Percentiles rank a stretch among this genome's conserved stretches.
These are phyloP conservation scores for Chaetomium sp. DNA, from an alignment of 2,329 filamentous ascomycete species.

Conservation along the genomic window DNA sequence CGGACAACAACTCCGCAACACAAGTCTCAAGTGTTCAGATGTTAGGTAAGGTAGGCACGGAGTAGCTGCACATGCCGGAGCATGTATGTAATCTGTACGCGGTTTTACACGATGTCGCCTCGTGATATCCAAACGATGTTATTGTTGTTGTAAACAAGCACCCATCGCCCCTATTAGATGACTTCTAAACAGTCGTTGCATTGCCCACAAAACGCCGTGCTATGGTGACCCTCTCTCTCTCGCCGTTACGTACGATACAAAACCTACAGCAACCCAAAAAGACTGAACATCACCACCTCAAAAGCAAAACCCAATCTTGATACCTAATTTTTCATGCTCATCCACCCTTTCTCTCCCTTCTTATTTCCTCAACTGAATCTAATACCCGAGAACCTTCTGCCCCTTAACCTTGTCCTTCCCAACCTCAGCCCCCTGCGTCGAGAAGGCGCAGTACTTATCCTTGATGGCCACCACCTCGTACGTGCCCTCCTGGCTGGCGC, in stretches of 20 bases:
- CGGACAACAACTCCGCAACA: not conserved
- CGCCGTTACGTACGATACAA: slow-evolving; percentile 13
- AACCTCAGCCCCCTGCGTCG: slow-evolving; percentile 54
- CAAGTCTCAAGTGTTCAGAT: not conserved
- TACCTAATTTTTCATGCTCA: not conserved
- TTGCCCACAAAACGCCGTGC: slow-evolving; percentile 25
- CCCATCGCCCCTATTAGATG: not conserved
- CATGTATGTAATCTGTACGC: too few species aligned
- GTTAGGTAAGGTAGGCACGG: not conserved
- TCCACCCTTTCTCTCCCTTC: not conserved
- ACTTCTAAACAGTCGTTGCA: not conserved
- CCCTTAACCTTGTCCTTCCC: slow-evolving; percentile 23
- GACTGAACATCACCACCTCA: not conserved
- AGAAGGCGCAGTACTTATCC: slow-evolving; percentile 88
- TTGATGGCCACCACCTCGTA: slow-evolving; percentile 98
- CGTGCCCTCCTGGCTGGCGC: slow-evolving; percentile 89
- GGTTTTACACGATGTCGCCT: not conserved
- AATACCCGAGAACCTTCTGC: slow-evolving; percentile 32
- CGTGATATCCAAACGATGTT: not conserved
- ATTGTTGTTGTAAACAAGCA: not conserved
- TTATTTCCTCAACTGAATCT: not conserved
- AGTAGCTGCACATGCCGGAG: too few species aligned
- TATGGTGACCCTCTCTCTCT: slow-evolving; percentile 14
- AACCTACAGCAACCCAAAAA: not conserved
- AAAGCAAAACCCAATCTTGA: slow-evolving; percentile 3